Percentiles rank a stretch among this genome's conserved stretches.
Evolutionary conservation across 2,329 filamentous ascomycete genomes (phyloP).

Genomic region (Gaeumannomyces sp.): DNA sequence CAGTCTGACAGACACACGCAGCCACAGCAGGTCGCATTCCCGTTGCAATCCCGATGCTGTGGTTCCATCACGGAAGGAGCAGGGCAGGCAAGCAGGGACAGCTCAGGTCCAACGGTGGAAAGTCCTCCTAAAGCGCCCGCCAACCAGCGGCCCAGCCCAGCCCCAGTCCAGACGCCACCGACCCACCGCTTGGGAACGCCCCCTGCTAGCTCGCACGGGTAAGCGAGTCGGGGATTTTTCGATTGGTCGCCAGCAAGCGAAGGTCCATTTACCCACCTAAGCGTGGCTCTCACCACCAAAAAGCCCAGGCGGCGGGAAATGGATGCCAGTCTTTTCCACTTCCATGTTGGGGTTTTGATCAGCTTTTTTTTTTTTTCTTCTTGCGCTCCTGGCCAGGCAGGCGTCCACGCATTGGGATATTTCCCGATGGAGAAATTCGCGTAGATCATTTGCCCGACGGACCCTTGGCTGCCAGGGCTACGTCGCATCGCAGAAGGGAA

Average conservation of each 20-base stretch:
- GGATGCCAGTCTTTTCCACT: not conserved
- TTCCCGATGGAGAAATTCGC: not conserved
- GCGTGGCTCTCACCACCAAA: not conserved
- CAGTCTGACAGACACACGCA: not conserved
- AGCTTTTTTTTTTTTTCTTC: not conserved
- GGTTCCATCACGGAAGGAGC: not conserved
- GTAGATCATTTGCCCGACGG: not conserved
- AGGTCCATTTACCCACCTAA: conserved; percentile 7
- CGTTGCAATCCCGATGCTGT: not conserved
- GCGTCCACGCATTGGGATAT: not conserved
- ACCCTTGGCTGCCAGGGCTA: not conserved
- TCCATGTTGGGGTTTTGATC: too few relatives aligned
- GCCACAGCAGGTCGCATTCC: not conserved
- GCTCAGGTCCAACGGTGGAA: too few relatives aligned
- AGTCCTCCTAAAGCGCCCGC: too few relatives aligned
- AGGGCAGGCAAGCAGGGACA: not conserved
- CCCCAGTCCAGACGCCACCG: too few relatives aligned
- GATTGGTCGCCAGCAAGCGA: conserved; percentile 31
- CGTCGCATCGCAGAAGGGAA: conserved; percentile 5
- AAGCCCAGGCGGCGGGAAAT: not conserved
- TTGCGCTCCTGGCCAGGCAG: not conserved
- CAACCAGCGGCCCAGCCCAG: not conserved
- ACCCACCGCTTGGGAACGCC: not conserved
- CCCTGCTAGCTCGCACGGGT: conserved; percentile 11
- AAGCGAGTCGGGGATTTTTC: conserved; percentile 27